These are phyloP conservation scores for Eimeria acervulina DNA, from an alignment of 169 alveolate genomes.

Conservation along the genomic window DNA sequence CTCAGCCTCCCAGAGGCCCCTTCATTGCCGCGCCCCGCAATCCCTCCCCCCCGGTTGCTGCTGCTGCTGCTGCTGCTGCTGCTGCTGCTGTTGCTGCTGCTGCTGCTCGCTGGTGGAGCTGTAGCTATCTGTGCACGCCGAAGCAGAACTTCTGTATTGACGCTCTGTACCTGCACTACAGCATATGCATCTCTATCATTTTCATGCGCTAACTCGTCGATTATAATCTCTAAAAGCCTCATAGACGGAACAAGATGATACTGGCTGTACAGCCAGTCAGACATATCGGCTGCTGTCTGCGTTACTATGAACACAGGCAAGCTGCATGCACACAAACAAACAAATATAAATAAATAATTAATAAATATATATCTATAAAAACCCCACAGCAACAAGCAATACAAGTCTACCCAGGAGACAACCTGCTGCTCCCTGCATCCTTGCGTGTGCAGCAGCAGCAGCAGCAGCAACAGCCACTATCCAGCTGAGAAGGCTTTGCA, in stretches of 20 bases:
- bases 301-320: slow-evolving; percentile 33
- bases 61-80: too few species aligned
- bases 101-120: background rate
- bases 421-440: too few species aligned
- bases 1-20: background rate
- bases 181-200: slow-evolving; percentile 42
- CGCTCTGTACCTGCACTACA: slow-evolving; percentile 16
- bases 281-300: slow-evolving; percentile 16
- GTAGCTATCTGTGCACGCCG: background rate
- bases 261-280: slow-evolving; percentile 50
- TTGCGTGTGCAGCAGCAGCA: too few species aligned
- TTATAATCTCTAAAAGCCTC: background rate
- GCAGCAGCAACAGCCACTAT: too few species aligned
- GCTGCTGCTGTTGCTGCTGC: too few species aligned
- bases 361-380: too few species aligned
- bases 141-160: background rate
- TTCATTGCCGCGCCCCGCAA: background rate
- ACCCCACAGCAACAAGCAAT: too few species aligned
- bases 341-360: background rate
- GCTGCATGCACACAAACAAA: background rate
- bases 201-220: background rate
- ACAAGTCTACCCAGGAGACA: too few species aligned
- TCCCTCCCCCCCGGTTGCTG: background rate
- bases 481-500: too few species aligned
- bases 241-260: slow-evolving; percentile 9